These are phyloP conservation scores for Pisolithus marmoratus DNA, from an alignment of 768 basidiomycete species.

Conservation along the genomic window DNA sequence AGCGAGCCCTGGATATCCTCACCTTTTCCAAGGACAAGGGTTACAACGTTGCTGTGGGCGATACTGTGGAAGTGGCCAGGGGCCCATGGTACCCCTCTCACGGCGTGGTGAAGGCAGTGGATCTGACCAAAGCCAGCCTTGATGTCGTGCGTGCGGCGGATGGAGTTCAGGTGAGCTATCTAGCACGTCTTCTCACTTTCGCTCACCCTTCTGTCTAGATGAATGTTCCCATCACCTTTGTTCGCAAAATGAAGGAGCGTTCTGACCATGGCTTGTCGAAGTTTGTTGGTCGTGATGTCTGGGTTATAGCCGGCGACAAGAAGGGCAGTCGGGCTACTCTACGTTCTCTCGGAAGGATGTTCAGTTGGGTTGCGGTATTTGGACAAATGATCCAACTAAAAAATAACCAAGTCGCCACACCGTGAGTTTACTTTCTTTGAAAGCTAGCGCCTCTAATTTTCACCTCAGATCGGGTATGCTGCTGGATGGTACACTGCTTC, in stretches of 20 bases:
- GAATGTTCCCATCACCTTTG: background rate
- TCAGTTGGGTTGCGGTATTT: background rate
- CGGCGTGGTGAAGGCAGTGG: background rate
- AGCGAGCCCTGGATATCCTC: background rate
- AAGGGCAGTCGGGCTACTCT: background rate
- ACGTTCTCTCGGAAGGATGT: background rate
- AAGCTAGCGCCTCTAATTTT: background rate
- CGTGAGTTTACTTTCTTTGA: background rate
- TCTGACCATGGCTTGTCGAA: background rate
- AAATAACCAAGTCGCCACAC: background rate
- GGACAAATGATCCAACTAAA: background rate
- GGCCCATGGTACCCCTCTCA: background rate
- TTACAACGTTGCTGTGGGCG: background rate
- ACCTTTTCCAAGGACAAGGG: background rate
- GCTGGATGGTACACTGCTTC: background rate
- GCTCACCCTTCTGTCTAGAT: background rate
- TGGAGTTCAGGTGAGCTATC: background rate
- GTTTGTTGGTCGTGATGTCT: background rate
- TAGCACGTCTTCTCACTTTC: background rate
- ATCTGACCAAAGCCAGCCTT: background rate
- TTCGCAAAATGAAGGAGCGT: background rate
- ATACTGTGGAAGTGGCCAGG: background rate
- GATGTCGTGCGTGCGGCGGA: background rate
- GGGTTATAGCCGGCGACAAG: background rate
- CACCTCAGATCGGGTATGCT: background rate